phyloP scores from a whole-genome alignment of 164 flowering plant genomes.

The Vitis rupestris region DNA sequence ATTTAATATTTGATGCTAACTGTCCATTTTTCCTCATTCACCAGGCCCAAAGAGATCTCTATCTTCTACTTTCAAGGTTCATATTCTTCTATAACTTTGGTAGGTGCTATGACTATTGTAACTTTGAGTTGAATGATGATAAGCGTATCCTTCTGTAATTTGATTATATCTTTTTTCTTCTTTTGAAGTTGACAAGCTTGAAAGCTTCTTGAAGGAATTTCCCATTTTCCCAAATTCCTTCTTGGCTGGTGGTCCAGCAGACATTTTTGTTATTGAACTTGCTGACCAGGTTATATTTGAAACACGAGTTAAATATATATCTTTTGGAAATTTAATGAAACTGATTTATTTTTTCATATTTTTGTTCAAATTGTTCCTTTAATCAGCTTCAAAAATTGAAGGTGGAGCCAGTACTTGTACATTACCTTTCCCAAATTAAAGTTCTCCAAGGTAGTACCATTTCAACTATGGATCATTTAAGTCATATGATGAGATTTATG shows the following conservation, averaged over 20 bases:
- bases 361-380: conserved; percentile 5
- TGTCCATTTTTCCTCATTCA: conserved; percentile 31
- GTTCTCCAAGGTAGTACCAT: conserved; percentile 67
- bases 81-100: conserved; percentile 82
- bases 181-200: conserved; percentile 73
- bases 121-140: not conserved
- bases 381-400: conserved; percentile 90
- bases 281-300: conserved; percentile 74
- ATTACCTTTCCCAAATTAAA: conserved; percentile 73
- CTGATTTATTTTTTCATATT: no score
- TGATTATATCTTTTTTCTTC: conserved; percentile 6
- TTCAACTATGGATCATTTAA: not conserved
- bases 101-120: conserved; percentile 22
- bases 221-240: conserved; percentile 85
- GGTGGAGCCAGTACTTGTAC: conserved; percentile 94
- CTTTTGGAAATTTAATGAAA: no score
- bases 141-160: not conserved
- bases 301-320: not conserved
- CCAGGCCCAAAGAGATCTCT: conserved; percentile 85
- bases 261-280: conserved; percentile 80
- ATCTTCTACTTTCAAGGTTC: conserved; percentile 87
- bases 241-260: conserved; percentile 87
- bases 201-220: conserved; percentile 66
- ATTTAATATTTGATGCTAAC: not conserved
- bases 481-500: not conserved